Evolutionary conservation across 805 yeast genomes (phyloP).

Genomic region (Kurtzmaniella cleridarum): DNA sequence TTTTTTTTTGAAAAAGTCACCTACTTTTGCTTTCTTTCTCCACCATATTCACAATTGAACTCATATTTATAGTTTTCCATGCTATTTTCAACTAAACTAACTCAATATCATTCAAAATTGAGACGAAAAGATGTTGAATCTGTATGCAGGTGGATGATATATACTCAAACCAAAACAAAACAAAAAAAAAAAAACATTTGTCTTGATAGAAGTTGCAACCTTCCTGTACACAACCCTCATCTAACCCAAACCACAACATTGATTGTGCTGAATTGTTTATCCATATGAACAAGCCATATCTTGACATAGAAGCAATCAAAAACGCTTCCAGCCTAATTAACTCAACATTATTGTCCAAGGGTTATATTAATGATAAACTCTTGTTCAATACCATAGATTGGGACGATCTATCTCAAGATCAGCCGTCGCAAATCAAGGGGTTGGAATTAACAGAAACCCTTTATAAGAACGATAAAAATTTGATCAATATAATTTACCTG

Average conservation of each 20-base stretch:
- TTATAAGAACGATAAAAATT: slow-evolving; percentile 33
- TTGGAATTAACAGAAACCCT: slow-evolving; percentile 20
- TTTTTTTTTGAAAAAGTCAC: too few species aligned
- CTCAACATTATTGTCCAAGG: slow-evolving; percentile 27
- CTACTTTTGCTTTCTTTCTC: too few species aligned
- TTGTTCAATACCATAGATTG: slow-evolving; percentile 32
- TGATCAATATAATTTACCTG: slow-evolving; percentile 33
- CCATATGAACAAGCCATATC: slow-evolving; percentile 8
- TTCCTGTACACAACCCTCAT: not conserved
- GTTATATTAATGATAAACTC: slow-evolving; percentile 26
- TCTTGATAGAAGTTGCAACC: not conserved
- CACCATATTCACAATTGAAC: too few species aligned
- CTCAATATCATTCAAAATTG: too few species aligned
- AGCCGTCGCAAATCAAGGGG: slow-evolving; percentile 9
- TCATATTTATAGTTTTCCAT: too few species aligned
- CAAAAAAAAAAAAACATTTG: too few species aligned
- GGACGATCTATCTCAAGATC: slow-evolving; percentile 23
- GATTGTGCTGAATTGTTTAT: not conserved
- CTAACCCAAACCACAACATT: too few species aligned
- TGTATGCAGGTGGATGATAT: too few species aligned
- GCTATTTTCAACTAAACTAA: too few species aligned
- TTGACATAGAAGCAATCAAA: slow-evolving; percentile 27
- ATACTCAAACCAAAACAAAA: too few species aligned
- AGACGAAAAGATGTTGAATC: too few species aligned
- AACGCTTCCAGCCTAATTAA: slow-evolving; percentile 35